These are phyloP conservation scores for Helicostylum pulchrum DNA, from an alignment of 192 early-diverging fungal species.

Conservation along the genomic window DNA sequence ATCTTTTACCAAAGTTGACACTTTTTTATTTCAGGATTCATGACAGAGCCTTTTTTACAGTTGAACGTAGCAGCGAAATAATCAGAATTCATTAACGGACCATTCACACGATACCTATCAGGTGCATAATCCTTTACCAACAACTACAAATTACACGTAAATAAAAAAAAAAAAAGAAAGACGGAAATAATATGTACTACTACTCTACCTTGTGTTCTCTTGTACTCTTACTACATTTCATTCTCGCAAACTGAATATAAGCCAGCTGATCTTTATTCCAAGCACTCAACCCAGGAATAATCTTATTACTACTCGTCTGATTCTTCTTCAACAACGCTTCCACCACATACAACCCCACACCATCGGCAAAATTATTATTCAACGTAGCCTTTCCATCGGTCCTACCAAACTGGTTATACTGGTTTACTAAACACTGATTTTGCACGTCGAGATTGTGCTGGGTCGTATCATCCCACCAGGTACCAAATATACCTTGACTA, in stretches of 20 bases:
- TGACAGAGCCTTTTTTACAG: slow-evolving; percentile 49
- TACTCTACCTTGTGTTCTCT: slow-evolving; percentile 26
- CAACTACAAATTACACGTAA: not conserved
- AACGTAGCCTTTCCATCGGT: slow-evolving; percentile 53
- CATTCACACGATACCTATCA: slow-evolving; percentile 60
- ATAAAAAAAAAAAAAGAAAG: not conserved
- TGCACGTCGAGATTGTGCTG: slow-evolving; percentile 41
- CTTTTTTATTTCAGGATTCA: slow-evolving; percentile 62
- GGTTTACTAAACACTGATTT: slow-evolving; percentile 63
- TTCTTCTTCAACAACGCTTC: slow-evolving; percentile 23
- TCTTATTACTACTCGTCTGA: slow-evolving; percentile 23
- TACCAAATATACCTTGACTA: slow-evolving; percentile 41
- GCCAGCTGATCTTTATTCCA: slow-evolving; percentile 57
- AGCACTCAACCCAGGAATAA: slow-evolving; percentile 43
- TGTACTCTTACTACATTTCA: slow-evolving; percentile 56
- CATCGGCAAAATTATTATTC: slow-evolving; percentile 64
- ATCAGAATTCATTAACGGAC: slow-evolving; percentile 57
- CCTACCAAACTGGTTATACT: slow-evolving; percentile 49
- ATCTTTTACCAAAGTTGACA: slow-evolving; percentile 38
- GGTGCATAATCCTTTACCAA: slow-evolving; percentile 56
- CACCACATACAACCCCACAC: slow-evolving; percentile 53
- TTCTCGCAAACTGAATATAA: slow-evolving; percentile 60
- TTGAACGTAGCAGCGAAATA: slow-evolving; percentile 64
- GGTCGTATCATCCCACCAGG: slow-evolving; percentile 42
- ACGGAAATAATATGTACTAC: not conserved